A percentile compares a stretch with the other conserved stretches of the same genome.
Conservation (phyloP, 1,284 basidiomycete genomes). For the Pulveroboletus sp. region DNA sequence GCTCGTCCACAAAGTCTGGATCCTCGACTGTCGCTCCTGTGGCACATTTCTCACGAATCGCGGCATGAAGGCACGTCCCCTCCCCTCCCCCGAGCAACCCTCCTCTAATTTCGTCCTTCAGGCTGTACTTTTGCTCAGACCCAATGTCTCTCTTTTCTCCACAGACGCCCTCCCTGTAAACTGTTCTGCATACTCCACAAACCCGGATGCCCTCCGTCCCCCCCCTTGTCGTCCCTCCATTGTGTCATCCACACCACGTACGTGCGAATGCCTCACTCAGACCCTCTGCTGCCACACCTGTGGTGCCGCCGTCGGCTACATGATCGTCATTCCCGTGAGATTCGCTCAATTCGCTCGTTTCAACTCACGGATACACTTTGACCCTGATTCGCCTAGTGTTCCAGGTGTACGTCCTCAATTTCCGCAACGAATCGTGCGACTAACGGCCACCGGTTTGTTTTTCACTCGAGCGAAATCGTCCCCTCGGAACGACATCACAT, state of each 20-base stretch:
- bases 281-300: slow-evolving; percentile 82
- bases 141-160: slow-evolving; percentile 81
- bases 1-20: slow-evolving; percentile 72
- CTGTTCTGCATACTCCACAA: slow-evolving; percentile 61
- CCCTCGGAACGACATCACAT: slow-evolving; percentile 73
- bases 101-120: slow-evolving; percentile 34
- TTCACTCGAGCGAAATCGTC: slow-evolving; percentile 78
- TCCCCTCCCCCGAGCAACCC: neutral
- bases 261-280: slow-evolving; percentile 71
- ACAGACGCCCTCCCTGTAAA: slow-evolving; percentile 81
- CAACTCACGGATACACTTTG: slow-evolving; percentile 9
- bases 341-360: slow-evolving; percentile 3
- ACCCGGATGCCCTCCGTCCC: slow-evolving; percentile 44
- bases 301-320: slow-evolving; percentile 74
- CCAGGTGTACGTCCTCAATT: slow-evolving; percentile 71
- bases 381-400: slow-evolving; percentile 46
- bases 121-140: slow-evolving; percentile 82
- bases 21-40: slow-evolving; percentile 77
- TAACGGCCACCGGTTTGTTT: slow-evolving; percentile 87
- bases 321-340: slow-evolving; percentile 68
- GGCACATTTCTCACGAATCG: slow-evolving; percentile 77
- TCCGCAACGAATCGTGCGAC: slow-evolving; percentile 65
- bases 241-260: slow-evolving; percentile 43
- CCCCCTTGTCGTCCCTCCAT: slow-evolving; percentile 38
- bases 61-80: slow-evolving; percentile 72